Evolutionary conservation across 2,329 filamentous ascomycete species (phyloP).

Genomic region (Monosporascus sp.): DNA sequence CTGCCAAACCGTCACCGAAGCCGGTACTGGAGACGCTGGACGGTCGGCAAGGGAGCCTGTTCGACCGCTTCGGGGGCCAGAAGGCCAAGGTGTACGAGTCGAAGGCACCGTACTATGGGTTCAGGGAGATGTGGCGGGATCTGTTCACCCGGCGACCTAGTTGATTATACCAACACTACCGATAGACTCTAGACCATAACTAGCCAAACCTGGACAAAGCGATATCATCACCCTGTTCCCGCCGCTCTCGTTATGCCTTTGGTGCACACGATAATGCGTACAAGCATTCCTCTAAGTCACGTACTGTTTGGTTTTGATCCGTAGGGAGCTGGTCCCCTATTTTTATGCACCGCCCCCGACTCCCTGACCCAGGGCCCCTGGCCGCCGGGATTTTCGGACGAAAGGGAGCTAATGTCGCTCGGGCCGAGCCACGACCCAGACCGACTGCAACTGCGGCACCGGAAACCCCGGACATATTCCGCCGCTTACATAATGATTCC

Average conservation of each 20-base stretch:
- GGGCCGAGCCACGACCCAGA: background rate
- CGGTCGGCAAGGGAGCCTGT: conserved; percentile 41
- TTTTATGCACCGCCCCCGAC: background rate
- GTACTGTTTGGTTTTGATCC: too few species aligned
- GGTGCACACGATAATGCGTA: too few species aligned
- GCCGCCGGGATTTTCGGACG: background rate
- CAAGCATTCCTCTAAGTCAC: too few species aligned
- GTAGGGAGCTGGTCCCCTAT: background rate
- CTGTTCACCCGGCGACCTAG: conserved; percentile 40
- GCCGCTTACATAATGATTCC: background rate
- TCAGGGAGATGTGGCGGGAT: conserved; percentile 86
- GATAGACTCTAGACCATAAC: background rate
- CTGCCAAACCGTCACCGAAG: conserved; percentile 37
- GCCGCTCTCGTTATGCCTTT: too few species aligned
- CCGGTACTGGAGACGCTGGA: conserved; percentile 36
- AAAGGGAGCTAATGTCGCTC: background rate
- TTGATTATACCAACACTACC: background rate
- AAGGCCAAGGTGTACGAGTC: conserved; percentile 68
- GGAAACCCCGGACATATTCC: background rate
- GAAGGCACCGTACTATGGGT: conserved; percentile 70
- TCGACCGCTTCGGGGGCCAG: conserved; percentile 53
- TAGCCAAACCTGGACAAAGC: background rate
- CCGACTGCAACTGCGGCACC: background rate
- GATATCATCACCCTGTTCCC: too few species aligned
- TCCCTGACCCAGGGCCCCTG: background rate